Base-by-base conservation (phyloP, 2,329 filamentous ascomycete genomes). In the Venturia carpophila region DNA sequence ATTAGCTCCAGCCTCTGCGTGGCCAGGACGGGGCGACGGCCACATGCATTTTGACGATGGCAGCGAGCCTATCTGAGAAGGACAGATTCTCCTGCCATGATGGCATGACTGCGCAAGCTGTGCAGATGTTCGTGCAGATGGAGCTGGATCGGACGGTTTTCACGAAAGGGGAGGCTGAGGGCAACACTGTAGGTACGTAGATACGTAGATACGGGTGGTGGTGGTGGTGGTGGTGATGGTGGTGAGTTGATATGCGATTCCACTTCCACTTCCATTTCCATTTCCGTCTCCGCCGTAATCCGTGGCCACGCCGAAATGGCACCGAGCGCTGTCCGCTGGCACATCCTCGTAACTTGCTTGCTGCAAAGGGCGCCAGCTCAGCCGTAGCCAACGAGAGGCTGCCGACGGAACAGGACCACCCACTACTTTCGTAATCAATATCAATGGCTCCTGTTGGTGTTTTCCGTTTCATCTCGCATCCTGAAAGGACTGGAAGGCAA, bases 1-100 rank as follows among this genome's bases (percentile, higher is more conserved):
- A 41, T 39, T 56, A 62, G 64, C 66, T 45, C 21, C n/a, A 21
- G 42, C 49, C 34, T 60, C 34, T 21, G 41, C 37, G 63, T 37
- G 27, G 42, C 41, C 34, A 43, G 43, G 30, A 60, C 42, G 42
- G 56, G 30, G 21, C 17, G 15, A 9, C 61, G 43, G 42, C 34
- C 41, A 79, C 78, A 74, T 80, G 76, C 80, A 82, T 80, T 77
- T 78, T 78, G 17, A 78, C 75, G 63, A 77, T 78, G 43, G 72
- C 72, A 41, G 72, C 67, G 67, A 82, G 71, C 64, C 80, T 74
- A 62, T 78, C 75, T 24, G 79, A 75, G 71, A 82, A 82, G 65
- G 70, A 76, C 68, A 82, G 66, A 49, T 67, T 65, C 27, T 71
- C 68, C 47, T 72, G 76, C 79, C 79, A 82, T 68, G 76, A 73